Conservation (phyloP, 2,329 filamentous ascomycete species). For the Trichophyton rubrum region DNA sequence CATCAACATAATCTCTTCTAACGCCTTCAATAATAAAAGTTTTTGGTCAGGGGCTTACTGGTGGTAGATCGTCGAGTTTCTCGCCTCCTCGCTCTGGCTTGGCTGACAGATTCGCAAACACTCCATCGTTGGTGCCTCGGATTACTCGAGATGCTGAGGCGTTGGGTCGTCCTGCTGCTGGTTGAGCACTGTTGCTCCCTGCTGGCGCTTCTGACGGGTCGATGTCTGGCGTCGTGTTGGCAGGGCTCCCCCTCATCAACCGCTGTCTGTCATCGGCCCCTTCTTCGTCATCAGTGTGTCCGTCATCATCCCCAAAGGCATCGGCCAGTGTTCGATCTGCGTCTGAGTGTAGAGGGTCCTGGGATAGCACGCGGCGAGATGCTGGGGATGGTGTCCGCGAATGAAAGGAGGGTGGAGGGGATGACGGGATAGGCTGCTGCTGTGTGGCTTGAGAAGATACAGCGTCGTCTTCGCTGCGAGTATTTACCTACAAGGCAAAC, state of each 20-base stretch:
- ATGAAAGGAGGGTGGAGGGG: constrained; percentile 64
- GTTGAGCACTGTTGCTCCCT: background rate
- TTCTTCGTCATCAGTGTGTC: constrained; percentile 57
- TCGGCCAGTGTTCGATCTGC: constrained; percentile 79
- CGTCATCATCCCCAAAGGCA: constrained; percentile 76
- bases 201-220: background rate
- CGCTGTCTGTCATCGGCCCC: constrained; percentile 73
- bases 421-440: constrained; percentile 23
- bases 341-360: constrained; percentile 40
- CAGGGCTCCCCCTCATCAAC: constrained; percentile 57
- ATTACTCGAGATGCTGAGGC: constrained; percentile 11
- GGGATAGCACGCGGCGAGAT: constrained; percentile 40
- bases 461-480: constrained; percentile 33
- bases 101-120: constrained; percentile 88
- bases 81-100: constrained; percentile 66
- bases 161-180: background rate
- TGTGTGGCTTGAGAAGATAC: constrained; percentile 20
- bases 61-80: constrained; percentile 80
- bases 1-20: too few species aligned
- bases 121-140: constrained; percentile 66
- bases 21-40: background rate
- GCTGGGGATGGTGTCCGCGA: constrained; percentile 63
- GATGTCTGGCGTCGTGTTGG: constrained; percentile 6
- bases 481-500: constrained; percentile 27
- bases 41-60: constrained; percentile 48